Conservation (phyloP, 2,329 filamentous ascomycete genomes). For the Grosmannia penicillata region DNA sequence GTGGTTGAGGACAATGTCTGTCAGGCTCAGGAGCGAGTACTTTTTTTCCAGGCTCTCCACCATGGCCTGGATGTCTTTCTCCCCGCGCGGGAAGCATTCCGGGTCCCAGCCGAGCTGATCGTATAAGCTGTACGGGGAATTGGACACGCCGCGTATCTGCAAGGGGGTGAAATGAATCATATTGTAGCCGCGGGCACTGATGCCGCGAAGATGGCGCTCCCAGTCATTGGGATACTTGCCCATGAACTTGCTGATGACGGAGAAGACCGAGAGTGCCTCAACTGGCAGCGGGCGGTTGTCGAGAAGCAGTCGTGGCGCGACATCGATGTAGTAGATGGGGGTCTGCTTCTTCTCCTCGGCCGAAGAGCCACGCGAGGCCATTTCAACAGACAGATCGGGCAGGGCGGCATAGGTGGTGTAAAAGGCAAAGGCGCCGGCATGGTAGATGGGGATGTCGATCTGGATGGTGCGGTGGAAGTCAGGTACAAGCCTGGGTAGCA, state of each 20-base stretch:
- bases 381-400: slow-evolving; percentile 54
- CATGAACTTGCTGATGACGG: slow-evolving; percentile 96
- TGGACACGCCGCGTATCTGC: slow-evolving; percentile 75
- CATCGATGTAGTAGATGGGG: slow-evolving; percentile 79
- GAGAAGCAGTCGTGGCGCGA: slow-evolving; percentile 66
- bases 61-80: slow-evolving; percentile 64
- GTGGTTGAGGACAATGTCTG: slow-evolving; percentile 96
- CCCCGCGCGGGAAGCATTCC: slow-evolving; percentile 66
- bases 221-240: slow-evolving; percentile 80
- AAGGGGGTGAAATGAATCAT: slow-evolving; percentile 98
- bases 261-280: slow-evolving; percentile 81
- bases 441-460: slow-evolving; percentile 74
- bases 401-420: slow-evolving; percentile 86
- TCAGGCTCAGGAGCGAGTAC: slow-evolving; percentile 73
- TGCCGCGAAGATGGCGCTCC: slow-evolving; percentile 77
- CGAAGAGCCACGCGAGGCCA: slow-evolving; percentile 29
- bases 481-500: slow-evolving; percentile 52
- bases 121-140: slow-evolving; percentile 94
- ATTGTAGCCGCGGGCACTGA: slow-evolving; percentile 87
- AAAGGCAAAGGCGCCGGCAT: slow-evolving; percentile 81
- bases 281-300: slow-evolving; percentile 63
- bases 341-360: slow-evolving; percentile 49
- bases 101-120: slow-evolving; percentile 84
- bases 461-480: slow-evolving; percentile 87
- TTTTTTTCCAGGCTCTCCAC: slow-evolving; percentile 71